Conservation (phyloP, 192 early-diverging fungal species). For the Coemansia pectinata region DNA sequence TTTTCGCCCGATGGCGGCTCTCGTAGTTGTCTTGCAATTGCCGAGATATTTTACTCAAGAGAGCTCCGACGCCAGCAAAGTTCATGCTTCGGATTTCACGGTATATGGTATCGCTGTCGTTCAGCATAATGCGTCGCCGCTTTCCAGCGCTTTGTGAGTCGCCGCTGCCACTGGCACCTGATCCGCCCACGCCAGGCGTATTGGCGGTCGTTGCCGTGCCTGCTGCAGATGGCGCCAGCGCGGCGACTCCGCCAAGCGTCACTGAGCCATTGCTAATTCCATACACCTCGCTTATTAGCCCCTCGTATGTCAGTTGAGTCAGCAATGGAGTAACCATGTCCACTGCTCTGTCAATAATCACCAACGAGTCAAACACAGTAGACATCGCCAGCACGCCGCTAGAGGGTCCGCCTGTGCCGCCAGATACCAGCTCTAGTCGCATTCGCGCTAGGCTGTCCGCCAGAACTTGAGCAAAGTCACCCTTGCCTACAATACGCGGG, state of each 20-base stretch:
- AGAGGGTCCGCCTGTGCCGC: background rate
- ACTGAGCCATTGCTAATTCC: conserved; percentile 64
- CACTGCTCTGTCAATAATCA: conserved; percentile 88
- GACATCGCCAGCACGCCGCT: conserved; percentile 57
- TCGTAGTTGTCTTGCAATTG: conserved; percentile 88
- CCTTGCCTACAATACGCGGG: conserved; percentile 90
- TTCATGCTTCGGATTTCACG: conserved; percentile 82
- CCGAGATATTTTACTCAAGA: conserved; percentile 80
- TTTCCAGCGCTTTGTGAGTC: conserved; percentile 40
- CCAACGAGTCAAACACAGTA: conserved; percentile 72
- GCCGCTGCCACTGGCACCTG: conserved; percentile 5
- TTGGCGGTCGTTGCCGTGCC: background rate
- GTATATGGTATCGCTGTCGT: conserved; percentile 80
- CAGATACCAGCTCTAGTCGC: conserved; percentile 72
- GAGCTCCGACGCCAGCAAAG: conserved; percentile 85
- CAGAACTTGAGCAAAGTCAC: conserved; percentile 72
- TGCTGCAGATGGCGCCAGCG: background rate
- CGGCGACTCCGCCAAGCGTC: conserved; percentile 10
- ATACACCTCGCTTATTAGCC: conserved; percentile 92
- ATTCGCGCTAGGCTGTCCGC: conserved; percentile 81
- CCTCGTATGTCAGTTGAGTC: conserved; percentile 96
- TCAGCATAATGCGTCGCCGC: conserved; percentile 78
- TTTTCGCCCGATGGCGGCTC: conserved; percentile 86
- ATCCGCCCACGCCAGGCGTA: conserved; percentile 13
- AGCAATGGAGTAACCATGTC: conserved; percentile 91